phyloP scores from a whole-genome alignment of 1,284 basidiomycete genomes.

The Tilletia indica region DNA sequence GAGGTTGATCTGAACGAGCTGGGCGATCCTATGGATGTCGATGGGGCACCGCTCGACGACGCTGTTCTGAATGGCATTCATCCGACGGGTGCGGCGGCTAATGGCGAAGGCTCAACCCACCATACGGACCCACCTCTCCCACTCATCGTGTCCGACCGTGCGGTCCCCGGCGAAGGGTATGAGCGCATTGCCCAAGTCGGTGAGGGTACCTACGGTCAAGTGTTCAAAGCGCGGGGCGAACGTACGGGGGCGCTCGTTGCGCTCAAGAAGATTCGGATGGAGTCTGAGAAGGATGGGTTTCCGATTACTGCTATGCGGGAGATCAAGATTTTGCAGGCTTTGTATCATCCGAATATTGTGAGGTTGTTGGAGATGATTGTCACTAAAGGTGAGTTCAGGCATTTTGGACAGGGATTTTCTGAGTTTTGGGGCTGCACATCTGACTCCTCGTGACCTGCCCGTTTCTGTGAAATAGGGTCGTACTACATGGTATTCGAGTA shows the following conservation, averaged over 20 bases:
- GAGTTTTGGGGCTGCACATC: no score
- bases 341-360: conserved; percentile 86
- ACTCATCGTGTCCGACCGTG: conserved; percentile 20
- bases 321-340: conserved; percentile 90
- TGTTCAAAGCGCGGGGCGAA: conserved; percentile 91
- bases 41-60: background rate
- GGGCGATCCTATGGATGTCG: background rate
- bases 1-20: background rate
- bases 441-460: no score
- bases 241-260: conserved; percentile 76
- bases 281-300: conserved; percentile 93
- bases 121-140: background rate
- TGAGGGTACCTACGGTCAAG: conserved; percentile 98
- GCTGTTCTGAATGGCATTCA: background rate
- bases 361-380: conserved; percentile 97
- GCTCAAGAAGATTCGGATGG: conserved; percentile 96
- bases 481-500: conserved; percentile 99
- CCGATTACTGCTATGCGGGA: conserved; percentile 98
- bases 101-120: background rate
- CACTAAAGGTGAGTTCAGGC: conserved; percentile 66
- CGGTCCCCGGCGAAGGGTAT: conserved; percentile 64
- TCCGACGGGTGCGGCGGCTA: background rate
- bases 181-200: conserved; percentile 89
- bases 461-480: conserved; percentile 65
- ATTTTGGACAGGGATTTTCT: background rate